Percentiles rank a stretch among this genome's conserved stretches.
Evolutionary conservation across 1,139 yeast species (phyloP).

Genomic region (Trichomonascaceae sp.): DNA sequence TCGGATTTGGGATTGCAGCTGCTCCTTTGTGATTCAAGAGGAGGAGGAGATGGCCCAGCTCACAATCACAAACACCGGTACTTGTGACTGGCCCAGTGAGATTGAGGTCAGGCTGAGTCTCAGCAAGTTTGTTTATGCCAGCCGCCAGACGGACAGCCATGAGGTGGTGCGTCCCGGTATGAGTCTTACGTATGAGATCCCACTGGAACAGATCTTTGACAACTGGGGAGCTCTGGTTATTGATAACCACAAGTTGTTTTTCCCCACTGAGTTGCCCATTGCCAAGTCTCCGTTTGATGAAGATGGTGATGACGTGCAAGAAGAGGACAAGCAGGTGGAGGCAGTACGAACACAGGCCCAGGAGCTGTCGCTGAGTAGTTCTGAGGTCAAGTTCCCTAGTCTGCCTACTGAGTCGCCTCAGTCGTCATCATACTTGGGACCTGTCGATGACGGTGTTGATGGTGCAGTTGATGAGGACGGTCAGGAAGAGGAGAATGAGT

Average conservation of each 20-base stretch:
- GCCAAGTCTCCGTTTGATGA: background rate
- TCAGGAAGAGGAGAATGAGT: background rate
- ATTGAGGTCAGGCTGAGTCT: too few species aligned
- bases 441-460: slow-evolving; percentile 4
- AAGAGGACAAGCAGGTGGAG: slow-evolving; percentile 2
- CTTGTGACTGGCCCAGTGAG: background rate
- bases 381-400: background rate
- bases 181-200: too few species aligned
- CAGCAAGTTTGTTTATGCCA: background rate
- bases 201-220: too few species aligned
- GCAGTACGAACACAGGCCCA: background rate
- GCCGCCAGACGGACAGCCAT: too few species aligned
- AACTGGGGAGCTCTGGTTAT: too few species aligned
- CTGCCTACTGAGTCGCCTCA: background rate
- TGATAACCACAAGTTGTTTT: too few species aligned
- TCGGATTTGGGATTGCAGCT: background rate
- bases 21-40: background rate
- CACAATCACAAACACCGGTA: background rate
- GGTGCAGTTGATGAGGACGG: background rate
- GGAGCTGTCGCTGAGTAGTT: background rate
- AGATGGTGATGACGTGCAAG: background rate
- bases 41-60: background rate
- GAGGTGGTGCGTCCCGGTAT: too few species aligned
- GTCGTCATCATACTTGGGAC: too few species aligned
- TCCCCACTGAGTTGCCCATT: too few species aligned